A percentile compares a stretch with the other conserved stretches of the same genome.
phyloP scores from a whole-genome alignment of 176 grass and related monocot species.

The Bothriochloa decipiens region DNA sequence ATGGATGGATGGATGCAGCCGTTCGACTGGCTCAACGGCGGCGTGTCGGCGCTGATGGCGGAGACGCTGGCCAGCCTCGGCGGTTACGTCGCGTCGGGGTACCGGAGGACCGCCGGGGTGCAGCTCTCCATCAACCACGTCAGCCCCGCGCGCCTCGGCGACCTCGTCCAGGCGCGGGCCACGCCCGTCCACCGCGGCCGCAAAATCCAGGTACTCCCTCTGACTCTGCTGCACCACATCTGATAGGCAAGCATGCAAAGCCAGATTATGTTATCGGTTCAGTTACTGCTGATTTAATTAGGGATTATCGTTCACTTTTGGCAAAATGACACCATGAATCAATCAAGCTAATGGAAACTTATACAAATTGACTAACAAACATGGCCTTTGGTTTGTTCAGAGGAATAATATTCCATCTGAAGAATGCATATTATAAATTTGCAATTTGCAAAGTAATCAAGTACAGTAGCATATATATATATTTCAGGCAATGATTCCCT shows the following conservation, averaged over 20 bases:
- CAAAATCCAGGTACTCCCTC: conserved; percentile 59
- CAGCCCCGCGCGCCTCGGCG: conserved; percentile 63
- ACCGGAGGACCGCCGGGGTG: conserved; percentile 65
- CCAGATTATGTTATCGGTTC: too few relatives aligned
- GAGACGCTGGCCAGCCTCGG: conserved; percentile 72
- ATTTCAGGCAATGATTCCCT: too few relatives aligned
- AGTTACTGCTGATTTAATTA: too few relatives aligned
- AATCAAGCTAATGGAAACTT: too few relatives aligned
- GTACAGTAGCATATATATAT: too few relatives aligned
- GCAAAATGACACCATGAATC: too few relatives aligned
- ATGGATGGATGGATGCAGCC: conserved; percentile 33
- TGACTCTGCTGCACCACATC: not conserved
- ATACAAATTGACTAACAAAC: too few relatives aligned
- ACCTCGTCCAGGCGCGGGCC: conserved; percentile 59
- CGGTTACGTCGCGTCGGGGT: conserved; percentile 57
- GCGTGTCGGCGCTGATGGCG: conserved; percentile 82
- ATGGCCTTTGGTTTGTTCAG: too few relatives aligned
- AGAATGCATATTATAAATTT: too few relatives aligned
- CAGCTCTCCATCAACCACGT: conserved; percentile 89
- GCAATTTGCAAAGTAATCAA: too few relatives aligned
- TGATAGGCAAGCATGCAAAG: not conserved
- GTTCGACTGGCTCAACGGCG: conserved; percentile 77
- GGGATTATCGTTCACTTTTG: too few relatives aligned
- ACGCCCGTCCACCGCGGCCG: conserved; percentile 65
- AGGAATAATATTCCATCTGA: too few relatives aligned